Evolutionary conservation across 345 rosid species (phyloP), one percentile per base, ranked within the genome.

Genomic region (Heritiera fomes): DNA sequence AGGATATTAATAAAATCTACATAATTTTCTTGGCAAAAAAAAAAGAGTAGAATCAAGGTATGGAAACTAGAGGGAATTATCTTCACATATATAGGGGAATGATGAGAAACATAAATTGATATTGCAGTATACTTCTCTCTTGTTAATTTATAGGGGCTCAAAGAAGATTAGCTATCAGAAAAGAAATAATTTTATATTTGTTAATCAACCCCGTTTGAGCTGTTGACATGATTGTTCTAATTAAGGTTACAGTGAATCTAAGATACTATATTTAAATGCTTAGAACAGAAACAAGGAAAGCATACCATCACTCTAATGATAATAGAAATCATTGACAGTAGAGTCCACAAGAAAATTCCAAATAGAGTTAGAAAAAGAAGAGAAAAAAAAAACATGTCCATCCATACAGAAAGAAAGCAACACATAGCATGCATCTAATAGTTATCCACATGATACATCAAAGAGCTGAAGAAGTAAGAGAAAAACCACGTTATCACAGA

Each of bases 321-420:
- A 50, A 47, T 47, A 53, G 34, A 45, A 71, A 72, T 18, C 76
- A 38, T 53, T 38, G 76, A 53, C 28, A 72, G 18, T 30, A 71
- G 75, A 72, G 63, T 55, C 76, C 62, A 72, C 32, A 38, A 72
- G 46, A 55, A 55, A 72, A 72, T 17, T 56, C 75, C 46, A 52
- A 53, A 72, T 47, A 45, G 18, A 50, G 2, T 14, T 6, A 0
- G 6, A 49, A 28, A 50, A 52, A 62, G 3, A 13, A 23, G 41
- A 5, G 18, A 12, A 10, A 72, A 38, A 38, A 72, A 1, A 38
- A 72, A 1, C 75, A 53, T 34, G 46, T 55, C 41, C 75, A 71
- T 50, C 34, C 62, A 34, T 11, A 34, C 32, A 72, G 32, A 72
- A 72, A 72, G 76, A 53, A 38, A 72, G 63, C 32, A 53, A 53